Base-by-base conservation (phyloP, 352 stramenopile genomes). In the Globisporangium paddicum region DNA sequence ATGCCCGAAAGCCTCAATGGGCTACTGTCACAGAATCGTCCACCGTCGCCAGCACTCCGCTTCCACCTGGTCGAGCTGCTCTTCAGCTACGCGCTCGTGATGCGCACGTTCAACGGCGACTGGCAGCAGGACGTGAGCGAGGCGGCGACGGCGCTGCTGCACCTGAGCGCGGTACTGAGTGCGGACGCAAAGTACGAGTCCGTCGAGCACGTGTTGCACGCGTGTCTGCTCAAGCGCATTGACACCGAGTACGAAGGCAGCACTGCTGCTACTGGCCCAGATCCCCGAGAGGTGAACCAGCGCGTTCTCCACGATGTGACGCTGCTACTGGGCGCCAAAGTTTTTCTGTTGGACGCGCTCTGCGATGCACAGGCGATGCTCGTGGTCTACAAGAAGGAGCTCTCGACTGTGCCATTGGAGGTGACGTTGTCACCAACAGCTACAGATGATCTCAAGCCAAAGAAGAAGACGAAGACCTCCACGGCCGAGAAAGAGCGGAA, bases 61-160 rank as follows among this genome's bases (percentile, higher is more conserved):
- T 87, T 75, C 46, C 76, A 94, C 62, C 50, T 92, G 42, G 46
- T 89, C 2, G 84, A 94, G 59, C 34, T 90, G 14, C 50, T 92
- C 6, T 89, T 88, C 40, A 72, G 78, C 2, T 94, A 94, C 56
- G 72, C 73, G 13, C 54, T 86, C n/a, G 69, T 87, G 7, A 64
- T 94, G 68, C 77, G 84, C 11, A 68, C 50, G 38, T 94, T 87
- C 68, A 94, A 94, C 23, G 84, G 84, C 19, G 84, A 94, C 59
- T 91, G 82, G 69, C 49, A 47, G 11, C 71, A 89, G 68, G 82
- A 89, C 59, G 55, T 68, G 10, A 48, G 58, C 41, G 79, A 90
- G 19, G 84, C 82, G 0, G 62, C 71, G 18, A 44, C 74, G 3
- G 55, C 68, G 40, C 45, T 90, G 21, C 59, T 92, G 46, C 67